These are phyloP conservation scores for Aspergillus viridinutans DNA, from an alignment of 2,329 filamentous ascomycete species.

Conservation along the genomic window DNA sequence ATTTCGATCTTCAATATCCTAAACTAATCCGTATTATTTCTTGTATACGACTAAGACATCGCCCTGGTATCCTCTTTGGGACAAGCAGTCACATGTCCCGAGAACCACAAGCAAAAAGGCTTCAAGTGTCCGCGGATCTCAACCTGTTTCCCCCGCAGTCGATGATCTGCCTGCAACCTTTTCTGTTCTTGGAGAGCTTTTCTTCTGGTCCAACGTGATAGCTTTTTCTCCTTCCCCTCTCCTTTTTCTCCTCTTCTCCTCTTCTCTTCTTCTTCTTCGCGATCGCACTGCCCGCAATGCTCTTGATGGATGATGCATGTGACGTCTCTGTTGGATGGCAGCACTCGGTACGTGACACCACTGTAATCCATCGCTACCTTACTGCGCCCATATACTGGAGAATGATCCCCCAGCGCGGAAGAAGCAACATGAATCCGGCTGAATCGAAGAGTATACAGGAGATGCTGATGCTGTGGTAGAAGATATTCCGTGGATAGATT, in stretches of 20 bases:
- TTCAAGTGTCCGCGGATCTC: slow-evolving; percentile 12
- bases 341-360: slow-evolving; percentile 41
- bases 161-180: slow-evolving; percentile 1
- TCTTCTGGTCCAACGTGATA: not conserved
- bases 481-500: slow-evolving; percentile 52
- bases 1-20: not conserved
- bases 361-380: not conserved
- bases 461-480: slow-evolving; percentile 26
- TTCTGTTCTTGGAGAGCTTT: not conserved
- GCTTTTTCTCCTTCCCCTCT: not conserved
- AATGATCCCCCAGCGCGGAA: not conserved
- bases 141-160: slow-evolving; percentile 3
- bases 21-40: not conserved
- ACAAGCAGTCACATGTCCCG: slow-evolving; percentile 15
- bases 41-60: not conserved
- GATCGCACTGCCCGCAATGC: slow-evolving; percentile 27
- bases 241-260: slow-evolving; percentile 4
- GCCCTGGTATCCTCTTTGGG: not conserved
- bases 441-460: slow-evolving; percentile 1
- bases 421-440: not conserved
- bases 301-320: slow-evolving; percentile 27
- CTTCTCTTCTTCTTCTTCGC: slow-evolving; percentile 6
- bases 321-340: slow-evolving; percentile 46
- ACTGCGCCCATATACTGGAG: not conserved
- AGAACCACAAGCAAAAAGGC: slow-evolving; percentile 8